A percentile compares a stretch with the other conserved stretches of the same genome.
Conservation (phyloP, 2,329 filamentous ascomycete genomes). For the Xylaria digitata region DNA sequence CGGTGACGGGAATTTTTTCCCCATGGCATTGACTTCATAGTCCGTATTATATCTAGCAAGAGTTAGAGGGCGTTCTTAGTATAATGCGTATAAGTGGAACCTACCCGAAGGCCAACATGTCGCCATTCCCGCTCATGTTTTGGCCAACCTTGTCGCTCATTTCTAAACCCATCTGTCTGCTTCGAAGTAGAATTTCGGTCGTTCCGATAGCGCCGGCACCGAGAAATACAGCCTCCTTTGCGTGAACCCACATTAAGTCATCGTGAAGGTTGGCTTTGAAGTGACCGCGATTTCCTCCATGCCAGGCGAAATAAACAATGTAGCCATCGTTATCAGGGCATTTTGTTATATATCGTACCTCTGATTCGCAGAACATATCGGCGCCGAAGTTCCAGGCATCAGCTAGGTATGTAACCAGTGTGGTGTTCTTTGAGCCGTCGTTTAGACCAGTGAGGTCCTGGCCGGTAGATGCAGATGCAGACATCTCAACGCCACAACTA, state of each 20-base stretch:
- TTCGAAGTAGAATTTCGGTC: conserved; percentile 73
- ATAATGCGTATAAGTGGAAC: conserved; percentile 35
- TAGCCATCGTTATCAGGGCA: conserved; percentile 65
- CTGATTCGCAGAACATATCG: conserved; percentile 76
- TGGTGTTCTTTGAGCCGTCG: conserved; percentile 75
- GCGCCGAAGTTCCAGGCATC: conserved; percentile 80
- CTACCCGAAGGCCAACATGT: conserved; percentile 72
- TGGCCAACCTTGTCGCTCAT: conserved; percentile 69
- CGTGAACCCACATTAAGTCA: conserved; percentile 75
- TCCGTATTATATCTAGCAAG: conserved; percentile 67
- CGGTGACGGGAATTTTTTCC: conserved; percentile 59
- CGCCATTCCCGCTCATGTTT: conserved; percentile 74
- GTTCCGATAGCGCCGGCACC: conserved; percentile 73
- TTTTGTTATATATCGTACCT: conserved; percentile 72
- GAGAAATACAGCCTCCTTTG: conserved; percentile 72
- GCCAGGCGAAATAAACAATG: conserved; percentile 73
- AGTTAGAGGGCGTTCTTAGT: conserved; percentile 37
- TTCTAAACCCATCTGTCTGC: conserved; percentile 66
- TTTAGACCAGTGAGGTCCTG: conserved; percentile 74
- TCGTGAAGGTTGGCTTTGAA: conserved; percentile 66
- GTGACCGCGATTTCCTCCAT: conserved; percentile 66
- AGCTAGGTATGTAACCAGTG: conserved; percentile 72
- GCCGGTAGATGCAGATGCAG: conserved; percentile 67
- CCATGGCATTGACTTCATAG: conserved; percentile 66
- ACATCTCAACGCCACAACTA: conserved; percentile 72